phyloP scores from a whole-genome alignment of 2,329 filamentous ascomycete species.

The Falciphora oryzae region DNA sequence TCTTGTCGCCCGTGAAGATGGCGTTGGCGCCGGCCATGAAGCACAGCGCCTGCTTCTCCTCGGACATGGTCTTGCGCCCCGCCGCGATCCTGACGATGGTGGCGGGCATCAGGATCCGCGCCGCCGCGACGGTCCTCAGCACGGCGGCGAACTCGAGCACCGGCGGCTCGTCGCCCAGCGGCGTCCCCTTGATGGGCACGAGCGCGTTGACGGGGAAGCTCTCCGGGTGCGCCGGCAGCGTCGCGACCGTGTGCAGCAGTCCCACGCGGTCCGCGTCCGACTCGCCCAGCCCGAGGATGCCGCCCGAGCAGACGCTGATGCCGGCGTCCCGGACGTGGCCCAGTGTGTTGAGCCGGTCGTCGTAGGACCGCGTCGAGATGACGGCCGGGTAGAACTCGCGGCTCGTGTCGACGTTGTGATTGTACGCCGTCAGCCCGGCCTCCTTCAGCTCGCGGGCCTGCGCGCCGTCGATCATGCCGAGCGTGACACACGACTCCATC shows the following conservation, averaged over 20 bases:
- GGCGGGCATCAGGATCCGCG: slow-evolving; percentile 72
- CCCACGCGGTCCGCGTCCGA: slow-evolving; percentile 73
- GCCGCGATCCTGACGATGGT: slow-evolving; percentile 86
- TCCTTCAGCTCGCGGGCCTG: slow-evolving; percentile 79
- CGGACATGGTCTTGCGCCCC: slow-evolving; percentile 74
- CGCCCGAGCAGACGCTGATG: slow-evolving; percentile 85
- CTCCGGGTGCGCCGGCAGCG: slow-evolving; percentile 75
- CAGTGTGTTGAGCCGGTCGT: slow-evolving; percentile 78
- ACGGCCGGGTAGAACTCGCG: slow-evolving; percentile 83
- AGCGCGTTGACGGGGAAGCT: slow-evolving; percentile 89
- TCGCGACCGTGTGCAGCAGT: slow-evolving; percentile 75
- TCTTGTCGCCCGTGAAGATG: slow-evolving; percentile 89
- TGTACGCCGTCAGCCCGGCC: slow-evolving; percentile 84
- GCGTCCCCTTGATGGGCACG: slow-evolving; percentile 86
- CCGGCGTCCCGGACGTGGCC: slow-evolving; percentile 77
- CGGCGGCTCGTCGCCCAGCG: slow-evolving; percentile 68
- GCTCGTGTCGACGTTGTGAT: slow-evolving; percentile 89
- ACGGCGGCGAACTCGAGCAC: slow-evolving; percentile 74
- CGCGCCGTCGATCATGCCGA: slow-evolving; percentile 81
- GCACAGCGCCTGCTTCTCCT: slow-evolving; percentile 84
- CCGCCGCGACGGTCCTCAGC: slow-evolving; percentile 77
- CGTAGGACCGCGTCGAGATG: slow-evolving; percentile 81
- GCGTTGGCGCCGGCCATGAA: slow-evolving; percentile 90
- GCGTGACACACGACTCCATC: slow-evolving; percentile 90
- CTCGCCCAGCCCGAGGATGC: slow-evolving; percentile 82